Evolutionary conservation across 2,329 filamentous ascomycete species (phyloP), one percentile per base, ranked within the genome.

Genomic region (Penicillium glabrum): DNA sequence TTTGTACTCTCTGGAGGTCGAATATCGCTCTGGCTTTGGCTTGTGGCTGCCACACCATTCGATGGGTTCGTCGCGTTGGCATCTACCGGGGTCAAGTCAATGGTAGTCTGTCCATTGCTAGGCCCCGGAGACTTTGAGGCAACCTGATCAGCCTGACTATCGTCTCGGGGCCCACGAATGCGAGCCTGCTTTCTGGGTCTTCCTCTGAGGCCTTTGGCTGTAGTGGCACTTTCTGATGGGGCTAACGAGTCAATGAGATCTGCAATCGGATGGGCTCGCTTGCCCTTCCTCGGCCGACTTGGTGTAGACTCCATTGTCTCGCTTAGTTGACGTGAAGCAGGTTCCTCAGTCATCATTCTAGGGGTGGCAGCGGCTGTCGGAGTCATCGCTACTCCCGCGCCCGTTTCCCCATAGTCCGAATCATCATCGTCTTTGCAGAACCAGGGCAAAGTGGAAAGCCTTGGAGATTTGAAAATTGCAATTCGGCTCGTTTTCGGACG

Each of bases 401-500:
- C 9, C 23, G 4, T 16, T 19, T 49, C 46, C 26, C 58, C 46
- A 14, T 50, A 43, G 14, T 60, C 53, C 4, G 57, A 53, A 23
- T 61, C 55, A 19, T 57, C 46, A 5, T 54, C 13, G 2, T 62
- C 61, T 23, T 64, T 52, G 11, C 59, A 39, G 46, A 77, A 77
- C 75, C 75, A 77, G 11, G 71, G 65, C 11, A 79, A 50, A 16
- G 69, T 61, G 26, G 55, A 48, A 24, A 77, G 46, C 26, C 65
- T 69, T 7, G 69, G 51, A 0, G 70, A 72, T 61, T 72, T 77
- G 56, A 78, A 75, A 5, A 77, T 66, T 3, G 72, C 75, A 49
- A 78, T 66, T n/a, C 72, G 69, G 44, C 74, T 76, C 51, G 65
- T 69, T 33, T 66, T 66, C 37, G 75, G 74, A 9, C 75, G 75